These are phyloP conservation scores for Sporothrix mexicana DNA, from an alignment of 2,329 filamentous ascomycete species.

Conservation along the genomic window DNA sequence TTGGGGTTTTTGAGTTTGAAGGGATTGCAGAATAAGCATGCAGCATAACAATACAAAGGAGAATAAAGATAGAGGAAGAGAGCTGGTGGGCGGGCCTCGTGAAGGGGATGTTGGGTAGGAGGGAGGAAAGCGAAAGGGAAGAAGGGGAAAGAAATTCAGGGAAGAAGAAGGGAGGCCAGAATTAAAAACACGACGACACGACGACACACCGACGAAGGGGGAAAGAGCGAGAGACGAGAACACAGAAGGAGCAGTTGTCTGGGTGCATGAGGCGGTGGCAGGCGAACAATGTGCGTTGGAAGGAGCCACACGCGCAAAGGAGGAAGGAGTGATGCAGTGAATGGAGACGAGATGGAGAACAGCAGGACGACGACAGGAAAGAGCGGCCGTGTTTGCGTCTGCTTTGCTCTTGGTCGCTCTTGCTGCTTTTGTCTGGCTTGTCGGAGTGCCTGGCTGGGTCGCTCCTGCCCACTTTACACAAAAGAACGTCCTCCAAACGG, in stretches of 20 bases:
- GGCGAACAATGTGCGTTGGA: conserved; percentile 20
- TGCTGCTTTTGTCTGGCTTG: background rate
- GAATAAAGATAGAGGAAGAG: background rate
- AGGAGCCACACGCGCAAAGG: conserved; percentile 18
- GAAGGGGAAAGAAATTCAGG: conserved; percentile 7
- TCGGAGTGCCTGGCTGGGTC: background rate
- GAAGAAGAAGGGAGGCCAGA: conserved; percentile 21
- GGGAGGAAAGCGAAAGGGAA: background rate
- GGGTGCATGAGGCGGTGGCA: conserved; percentile 23
- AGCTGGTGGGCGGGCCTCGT: background rate
- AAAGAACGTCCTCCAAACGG: conserved; percentile 10
- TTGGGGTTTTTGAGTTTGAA: background rate
- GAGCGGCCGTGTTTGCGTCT: background rate
- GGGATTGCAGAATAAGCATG: conserved; percentile 30
- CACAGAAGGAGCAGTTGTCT: conserved; percentile 12
- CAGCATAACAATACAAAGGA: conserved; percentile 28
- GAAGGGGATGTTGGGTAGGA: background rate
- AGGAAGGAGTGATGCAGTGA: conserved; percentile 23
- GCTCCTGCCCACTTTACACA: conserved; percentile 22
- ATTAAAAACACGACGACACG: conserved; percentile 7
- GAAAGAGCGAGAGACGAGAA: conserved; percentile 19
- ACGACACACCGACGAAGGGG: background rate
- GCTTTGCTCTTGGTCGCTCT: background rate
- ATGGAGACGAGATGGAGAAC: conserved; percentile 19
- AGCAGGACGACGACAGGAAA: background rate